Conservation (phyloP, 768 basidiomycete genomes). For the Kwoniella dejecticola region DNA sequence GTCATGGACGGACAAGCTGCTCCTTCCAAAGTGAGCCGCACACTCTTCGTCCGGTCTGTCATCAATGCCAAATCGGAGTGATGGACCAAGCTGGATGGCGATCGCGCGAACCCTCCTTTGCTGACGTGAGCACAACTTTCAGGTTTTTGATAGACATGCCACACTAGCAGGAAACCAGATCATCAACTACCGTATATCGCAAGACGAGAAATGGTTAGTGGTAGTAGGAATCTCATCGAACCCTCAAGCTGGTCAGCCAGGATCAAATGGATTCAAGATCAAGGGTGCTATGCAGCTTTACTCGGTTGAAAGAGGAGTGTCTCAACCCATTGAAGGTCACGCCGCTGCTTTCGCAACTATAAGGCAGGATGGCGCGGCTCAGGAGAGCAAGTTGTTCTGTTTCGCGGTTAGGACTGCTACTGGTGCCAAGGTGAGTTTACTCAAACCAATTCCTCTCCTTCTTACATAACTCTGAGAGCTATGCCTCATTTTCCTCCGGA, state of each 20-base stretch:
- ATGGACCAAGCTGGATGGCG: too few relatives aligned
- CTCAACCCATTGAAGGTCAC: slow-evolving; percentile 97
- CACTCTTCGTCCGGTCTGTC: slow-evolving; percentile 58
- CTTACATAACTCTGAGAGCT: too few relatives aligned
- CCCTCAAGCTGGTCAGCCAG: slow-evolving; percentile 59
- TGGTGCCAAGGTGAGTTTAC: slow-evolving; percentile 80
- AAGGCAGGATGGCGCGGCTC: slow-evolving; percentile 83
- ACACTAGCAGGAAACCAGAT: slow-evolving; percentile 94
- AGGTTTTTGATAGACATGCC: slow-evolving; percentile 94
- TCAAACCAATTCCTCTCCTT: too few relatives aligned
- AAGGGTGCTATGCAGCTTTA: slow-evolving; percentile 98
- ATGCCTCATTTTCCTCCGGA: too few relatives aligned
- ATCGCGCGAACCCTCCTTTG: too few relatives aligned
- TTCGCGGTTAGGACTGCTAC: slow-evolving; percentile 96
- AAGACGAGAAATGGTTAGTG: slow-evolving; percentile 97
- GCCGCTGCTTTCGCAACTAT: slow-evolving; percentile 94
- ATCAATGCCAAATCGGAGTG: too few relatives aligned
- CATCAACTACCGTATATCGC: slow-evolving; percentile 92
- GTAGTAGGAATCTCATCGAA: slow-evolving; percentile 93
- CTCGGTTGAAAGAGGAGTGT: slow-evolving; percentile 86
- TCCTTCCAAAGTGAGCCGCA: slow-evolving; percentile 48
- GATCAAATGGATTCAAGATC: slow-evolving; percentile 85
- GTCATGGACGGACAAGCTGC: slow-evolving; percentile 53
- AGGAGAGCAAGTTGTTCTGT: slow-evolving; percentile 84
- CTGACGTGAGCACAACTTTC: slow-evolving; percentile 60